phyloP scores from a whole-genome alignment of 2,329 filamentous ascomycete species.

The Hortaea sp. region DNA sequence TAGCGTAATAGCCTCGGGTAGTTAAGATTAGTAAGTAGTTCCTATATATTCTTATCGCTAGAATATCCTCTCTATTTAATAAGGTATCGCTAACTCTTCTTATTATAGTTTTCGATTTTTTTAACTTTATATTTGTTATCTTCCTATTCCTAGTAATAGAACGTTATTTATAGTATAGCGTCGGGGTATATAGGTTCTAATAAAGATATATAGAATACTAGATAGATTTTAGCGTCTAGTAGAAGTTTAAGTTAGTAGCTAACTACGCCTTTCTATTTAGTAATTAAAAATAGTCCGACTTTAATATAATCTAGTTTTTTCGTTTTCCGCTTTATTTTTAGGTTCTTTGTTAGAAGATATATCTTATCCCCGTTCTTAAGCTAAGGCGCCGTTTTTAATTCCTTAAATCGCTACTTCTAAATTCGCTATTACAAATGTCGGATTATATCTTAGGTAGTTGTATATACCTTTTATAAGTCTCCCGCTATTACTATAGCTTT shows the following conservation, averaged over 20 bases:
- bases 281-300: neutral
- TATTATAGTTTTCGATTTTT: conserved; percentile 1
- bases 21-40: conserved; percentile 3
- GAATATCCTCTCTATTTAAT: conserved; percentile 7
- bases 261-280: neutral
- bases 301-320: conserved; percentile 9
- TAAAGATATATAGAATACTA: conserved; percentile 4
- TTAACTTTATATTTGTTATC: conserved; percentile 1
- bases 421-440: neutral
- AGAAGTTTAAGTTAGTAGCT: neutral
- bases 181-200: conserved; percentile 3
- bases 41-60: conserved; percentile 4
- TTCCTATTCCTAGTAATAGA: conserved; percentile 5
- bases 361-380: conserved; percentile 10
- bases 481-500: neutral
- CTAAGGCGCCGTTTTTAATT: neutral
- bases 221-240: conserved; percentile 1
- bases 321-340: conserved; percentile 6
- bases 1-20: neutral
- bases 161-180: conserved; percentile 2
- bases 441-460: neutral
- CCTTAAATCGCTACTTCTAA: neutral
- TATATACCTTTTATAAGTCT: neutral
- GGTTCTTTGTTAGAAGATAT: conserved; percentile 9
- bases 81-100: conserved; percentile 6